Evolutionary conservation across 1,284 basidiomycete species (phyloP).

Genomic region (Exsudoporus floridanus): DNA sequence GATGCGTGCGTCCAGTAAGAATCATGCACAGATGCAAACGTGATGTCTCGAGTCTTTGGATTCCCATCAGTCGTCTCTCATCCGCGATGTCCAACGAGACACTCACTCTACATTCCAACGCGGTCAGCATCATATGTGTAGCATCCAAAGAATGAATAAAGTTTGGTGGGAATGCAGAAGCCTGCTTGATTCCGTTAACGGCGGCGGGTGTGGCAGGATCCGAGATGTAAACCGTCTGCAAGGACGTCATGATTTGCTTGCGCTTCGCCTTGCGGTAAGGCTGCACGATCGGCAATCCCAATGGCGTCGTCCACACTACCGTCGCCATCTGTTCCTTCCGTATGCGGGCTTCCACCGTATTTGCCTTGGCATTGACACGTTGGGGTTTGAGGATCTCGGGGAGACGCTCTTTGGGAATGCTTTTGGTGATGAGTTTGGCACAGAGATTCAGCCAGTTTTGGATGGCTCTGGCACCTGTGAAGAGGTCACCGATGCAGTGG

Average conservation of each 20-base stretch:
- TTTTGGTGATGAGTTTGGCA: slow-evolving; percentile 86
- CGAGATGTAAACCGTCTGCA: slow-evolving; percentile 93
- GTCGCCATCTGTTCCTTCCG: slow-evolving; percentile 92
- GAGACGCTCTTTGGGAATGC: slow-evolving; percentile 79
- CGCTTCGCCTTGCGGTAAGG: slow-evolving; percentile 87
- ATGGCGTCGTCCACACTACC: slow-evolving; percentile 95
- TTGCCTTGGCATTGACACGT: slow-evolving; percentile 12
- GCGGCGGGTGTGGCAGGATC: slow-evolving; percentile 82
- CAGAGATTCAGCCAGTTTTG: slow-evolving; percentile 88
- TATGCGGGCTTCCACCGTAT: slow-evolving; percentile 42
- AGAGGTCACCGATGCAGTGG: slow-evolving; percentile 88
- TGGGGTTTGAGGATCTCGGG: slow-evolving; percentile 43
- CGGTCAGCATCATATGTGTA: slow-evolving; percentile 98
- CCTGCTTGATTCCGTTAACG: slow-evolving; percentile 87
- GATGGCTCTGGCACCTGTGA: slow-evolving; percentile 88
- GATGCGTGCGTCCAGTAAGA: slow-evolving; percentile 98
- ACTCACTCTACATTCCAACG: slow-evolving; percentile 82
- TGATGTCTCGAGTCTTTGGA: slow-evolving; percentile 61
- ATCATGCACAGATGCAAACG: slow-evolving; percentile 96
- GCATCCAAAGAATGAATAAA: slow-evolving; percentile 98
- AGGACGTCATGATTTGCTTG: slow-evolving; percentile 81
- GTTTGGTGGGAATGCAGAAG: slow-evolving; percentile 97
- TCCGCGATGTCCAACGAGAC: not conserved
- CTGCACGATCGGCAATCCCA: slow-evolving; percentile 94
- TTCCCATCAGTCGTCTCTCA: slow-evolving; percentile 6